Percentiles rank a stretch among this genome's conserved stretches.
These are phyloP conservation scores for Psophocarpus tetragonolobus DNA, from an alignment of 306 rosid genomes.

Conservation along the genomic window DNA sequence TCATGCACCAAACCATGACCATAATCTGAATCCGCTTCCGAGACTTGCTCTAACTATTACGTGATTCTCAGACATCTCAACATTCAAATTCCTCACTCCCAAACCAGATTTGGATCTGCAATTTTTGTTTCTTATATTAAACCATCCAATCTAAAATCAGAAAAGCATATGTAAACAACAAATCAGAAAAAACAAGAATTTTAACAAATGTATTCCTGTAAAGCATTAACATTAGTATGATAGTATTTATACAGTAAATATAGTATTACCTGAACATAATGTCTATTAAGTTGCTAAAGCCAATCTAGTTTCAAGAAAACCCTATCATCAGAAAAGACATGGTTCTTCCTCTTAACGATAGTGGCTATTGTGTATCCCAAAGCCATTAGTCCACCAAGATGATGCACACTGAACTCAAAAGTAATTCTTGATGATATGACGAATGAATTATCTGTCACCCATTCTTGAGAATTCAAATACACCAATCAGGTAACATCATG, in stretches of 20 bases:
- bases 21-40: conserved; percentile 28
- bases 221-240: conserved; percentile 22
- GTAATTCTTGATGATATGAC: conserved; percentile 98
- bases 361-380: conserved; percentile 97
- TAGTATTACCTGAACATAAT: conserved; percentile 80
- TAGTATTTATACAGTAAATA: background rate
- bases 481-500: conserved; percentile 24
- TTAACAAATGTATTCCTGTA: background rate
- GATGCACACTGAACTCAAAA: conserved; percentile 98
- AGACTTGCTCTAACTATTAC: conserved; percentile 17
- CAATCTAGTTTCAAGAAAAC: conserved; percentile 89
- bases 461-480: conserved; percentile 66
- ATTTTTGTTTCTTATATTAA: too few species aligned
- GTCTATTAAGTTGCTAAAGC: conserved; percentile 91
- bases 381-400: conserved; percentile 99
- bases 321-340: conserved; percentile 72
- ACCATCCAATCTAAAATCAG: too few species aligned
- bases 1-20: too few species aligned
- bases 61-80: too few species aligned
- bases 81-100: too few species aligned
- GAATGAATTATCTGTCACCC: conserved; percentile 96
- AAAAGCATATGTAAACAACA: conserved; percentile 22
- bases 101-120: too few species aligned
- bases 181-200: conserved; percentile 1
- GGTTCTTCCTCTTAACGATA: conserved; percentile 89